These are phyloP conservation scores for Gossypium davidsonii DNA, from an alignment of 441 rosid genomes.

Conservation along the genomic window DNA sequence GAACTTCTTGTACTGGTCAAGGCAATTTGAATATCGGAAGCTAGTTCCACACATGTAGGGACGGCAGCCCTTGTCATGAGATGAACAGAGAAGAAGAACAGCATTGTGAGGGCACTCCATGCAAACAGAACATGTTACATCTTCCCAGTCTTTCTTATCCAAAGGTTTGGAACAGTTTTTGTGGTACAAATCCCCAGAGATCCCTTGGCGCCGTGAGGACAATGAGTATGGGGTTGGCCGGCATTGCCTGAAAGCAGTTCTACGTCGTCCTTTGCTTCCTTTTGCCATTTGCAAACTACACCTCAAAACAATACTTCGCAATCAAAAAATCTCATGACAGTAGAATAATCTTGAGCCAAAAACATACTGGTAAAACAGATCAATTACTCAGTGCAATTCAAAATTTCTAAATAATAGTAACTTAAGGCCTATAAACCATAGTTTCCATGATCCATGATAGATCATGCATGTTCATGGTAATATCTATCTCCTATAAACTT, in stretches of 20 bases:
- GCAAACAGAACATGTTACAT: conserved; percentile 88
- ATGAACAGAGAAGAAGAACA: conserved; percentile 93
- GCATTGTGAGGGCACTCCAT: conserved; percentile 98
- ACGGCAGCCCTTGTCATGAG: conserved; percentile 92
- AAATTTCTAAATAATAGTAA: neutral
- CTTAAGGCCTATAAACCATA: neutral
- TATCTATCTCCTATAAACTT: neutral
- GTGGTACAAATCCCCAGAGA: conserved; percentile 31
- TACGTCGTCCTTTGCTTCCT: conserved; percentile 53
- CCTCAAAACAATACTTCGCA: conserved; percentile 14
- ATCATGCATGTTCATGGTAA: neutral
- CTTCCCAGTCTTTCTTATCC: conserved; percentile 79
- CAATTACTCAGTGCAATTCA: neutral
- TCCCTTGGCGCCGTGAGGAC: conserved; percentile 29
- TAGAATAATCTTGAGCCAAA: neutral
- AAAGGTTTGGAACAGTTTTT: conserved; percentile 43
- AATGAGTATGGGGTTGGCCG: conserved; percentile 54
- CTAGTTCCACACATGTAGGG: conserved; percentile 98
- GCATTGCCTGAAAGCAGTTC: conserved; percentile 45
- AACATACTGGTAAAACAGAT: neutral
- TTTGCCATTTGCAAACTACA: conserved; percentile 52
- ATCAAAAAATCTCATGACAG: neutral
- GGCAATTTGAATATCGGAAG: conserved; percentile 88
- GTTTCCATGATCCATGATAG: neutral
- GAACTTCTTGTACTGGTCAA: conserved; percentile 84